A percentile compares a stretch with the other conserved stretches of the same genome.
phyloP scores from a whole-genome alignment of 768 basidiomycete genomes.

The Cyclocybe aegerita region DNA sequence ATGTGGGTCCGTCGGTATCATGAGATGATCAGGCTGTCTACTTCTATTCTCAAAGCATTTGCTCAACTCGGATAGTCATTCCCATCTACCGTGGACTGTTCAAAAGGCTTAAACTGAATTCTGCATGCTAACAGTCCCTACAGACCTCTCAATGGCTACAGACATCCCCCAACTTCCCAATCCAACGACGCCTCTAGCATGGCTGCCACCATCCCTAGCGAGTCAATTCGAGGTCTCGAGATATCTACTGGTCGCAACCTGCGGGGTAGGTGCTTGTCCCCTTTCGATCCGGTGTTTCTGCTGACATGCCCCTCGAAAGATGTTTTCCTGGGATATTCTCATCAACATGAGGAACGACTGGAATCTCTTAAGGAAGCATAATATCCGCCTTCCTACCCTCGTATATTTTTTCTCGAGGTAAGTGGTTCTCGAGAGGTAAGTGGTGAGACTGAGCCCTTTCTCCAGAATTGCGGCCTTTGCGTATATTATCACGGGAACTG shows the following conservation, averaged over 20 bases:
- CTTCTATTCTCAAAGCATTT: too few species aligned
- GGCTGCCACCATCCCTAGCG: constrained; percentile 23
- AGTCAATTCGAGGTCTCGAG: constrained; percentile 13
- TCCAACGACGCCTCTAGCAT: constrained; percentile 29
- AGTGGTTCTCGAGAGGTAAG: not conserved
- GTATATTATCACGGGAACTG: constrained; percentile 5
- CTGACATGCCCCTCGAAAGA: not conserved
- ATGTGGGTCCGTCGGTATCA: too few species aligned
- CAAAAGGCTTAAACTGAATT: too few species aligned
- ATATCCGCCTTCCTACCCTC: constrained; percentile 10
- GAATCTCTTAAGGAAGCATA: constrained; percentile 11
- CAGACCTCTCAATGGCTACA: too few species aligned
- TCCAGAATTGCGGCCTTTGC: constrained; percentile 9
- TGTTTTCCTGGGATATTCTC: constrained; percentile 17
- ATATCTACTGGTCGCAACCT: constrained; percentile 3
- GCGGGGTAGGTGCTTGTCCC: constrained; percentile 3
- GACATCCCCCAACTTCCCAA: constrained; percentile 18
- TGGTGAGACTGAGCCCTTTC: too few species aligned
- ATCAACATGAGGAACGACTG: constrained; percentile 17
- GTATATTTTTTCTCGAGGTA: constrained; percentile 21
- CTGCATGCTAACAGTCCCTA: too few species aligned
- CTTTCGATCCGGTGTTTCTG: not conserved
- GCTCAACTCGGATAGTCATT: too few species aligned
- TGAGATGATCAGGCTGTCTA: too few species aligned
- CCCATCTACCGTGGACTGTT: too few species aligned